These are phyloP conservation scores for Thermothelomyces thermophilus DNA, from an alignment of 2,329 filamentous ascomycete genomes.

Conservation along the genomic window DNA sequence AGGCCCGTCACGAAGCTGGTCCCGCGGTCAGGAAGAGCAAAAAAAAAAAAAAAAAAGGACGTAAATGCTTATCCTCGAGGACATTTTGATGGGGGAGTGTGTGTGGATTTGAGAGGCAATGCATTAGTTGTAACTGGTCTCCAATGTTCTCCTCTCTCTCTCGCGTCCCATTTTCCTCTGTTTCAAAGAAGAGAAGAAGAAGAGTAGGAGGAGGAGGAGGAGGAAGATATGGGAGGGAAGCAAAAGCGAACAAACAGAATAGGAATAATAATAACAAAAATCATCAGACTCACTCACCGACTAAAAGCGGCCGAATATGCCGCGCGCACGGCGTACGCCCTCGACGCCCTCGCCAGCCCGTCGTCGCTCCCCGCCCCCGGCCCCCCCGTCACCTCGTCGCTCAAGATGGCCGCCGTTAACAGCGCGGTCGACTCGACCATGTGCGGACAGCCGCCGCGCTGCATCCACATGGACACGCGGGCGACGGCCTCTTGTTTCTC, in stretches of 20 bases:
- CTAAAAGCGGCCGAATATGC: conserved; percentile 70
- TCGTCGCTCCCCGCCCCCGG: conserved; percentile 34
- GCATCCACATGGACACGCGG: conserved; percentile 61
- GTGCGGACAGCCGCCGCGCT: conserved; percentile 68
- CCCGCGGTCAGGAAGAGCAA: not conserved
- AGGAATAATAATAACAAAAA: too few species aligned
- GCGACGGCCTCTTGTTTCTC: conserved; percentile 45
- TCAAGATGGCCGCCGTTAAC: conserved; percentile 61
- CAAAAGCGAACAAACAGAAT: too few species aligned
- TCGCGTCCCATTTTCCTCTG: too few species aligned
- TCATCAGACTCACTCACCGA: conserved; percentile 45
- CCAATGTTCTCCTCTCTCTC: too few species aligned
- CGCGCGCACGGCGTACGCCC: conserved; percentile 54
- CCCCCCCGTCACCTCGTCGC: conserved; percentile 38
- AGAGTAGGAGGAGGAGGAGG: too few species aligned
- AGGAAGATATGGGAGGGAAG: too few species aligned
- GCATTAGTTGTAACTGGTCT: too few species aligned
- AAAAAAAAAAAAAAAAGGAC: conserved; percentile 5
- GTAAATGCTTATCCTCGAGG: not conserved
- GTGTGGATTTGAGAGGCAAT: too few species aligned
- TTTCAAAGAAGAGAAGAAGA: too few species aligned
- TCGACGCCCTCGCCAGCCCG: conserved; percentile 12
- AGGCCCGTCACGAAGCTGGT: conserved; percentile 74
- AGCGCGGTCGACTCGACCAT: conserved; percentile 73
- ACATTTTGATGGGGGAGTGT: too few species aligned